Percentiles rank a stretch among this genome's conserved stretches.
Evolutionary conservation across 805 yeast genomes (phyloP).

Genomic region (Teunomyces aglyptinius): DNA sequence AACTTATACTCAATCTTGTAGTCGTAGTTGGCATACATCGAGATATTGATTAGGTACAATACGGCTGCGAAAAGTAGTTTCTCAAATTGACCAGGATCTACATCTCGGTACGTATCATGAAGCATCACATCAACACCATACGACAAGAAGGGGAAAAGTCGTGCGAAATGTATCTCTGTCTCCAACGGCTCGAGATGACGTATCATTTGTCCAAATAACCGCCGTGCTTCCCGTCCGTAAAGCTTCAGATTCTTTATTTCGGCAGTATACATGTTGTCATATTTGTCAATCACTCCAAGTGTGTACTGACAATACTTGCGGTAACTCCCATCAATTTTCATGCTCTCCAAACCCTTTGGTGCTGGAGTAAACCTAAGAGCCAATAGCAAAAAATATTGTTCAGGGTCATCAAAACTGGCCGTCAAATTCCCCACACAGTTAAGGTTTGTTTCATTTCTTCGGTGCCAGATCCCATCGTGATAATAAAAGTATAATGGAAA

Average conservation of each 20-base stretch:
- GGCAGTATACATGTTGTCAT: conserved; percentile 1
- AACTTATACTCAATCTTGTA: neutral
- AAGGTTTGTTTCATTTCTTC: neutral
- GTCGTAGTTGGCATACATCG: conserved; percentile 1
- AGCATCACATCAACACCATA: conserved; percentile 1
- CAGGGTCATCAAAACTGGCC: neutral
- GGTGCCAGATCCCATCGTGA: neutral
- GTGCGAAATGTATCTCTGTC: neutral
- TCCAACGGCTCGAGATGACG: neutral
- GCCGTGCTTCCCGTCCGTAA: neutral
- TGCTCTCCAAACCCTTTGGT: neutral
- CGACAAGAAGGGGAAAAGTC: neutral
- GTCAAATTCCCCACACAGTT: conserved; percentile 1
- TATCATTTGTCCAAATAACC: neutral
- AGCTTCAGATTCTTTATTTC: conserved; percentile 1
- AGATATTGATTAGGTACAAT: conserved; percentile 2
- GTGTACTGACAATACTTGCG: neutral
- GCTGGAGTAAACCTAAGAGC: conserved; percentile 1
- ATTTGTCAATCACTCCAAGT: neutral
- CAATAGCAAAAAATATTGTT: neutral
- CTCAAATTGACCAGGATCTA: neutral
- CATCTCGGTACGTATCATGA: neutral
- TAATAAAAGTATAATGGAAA: neutral
- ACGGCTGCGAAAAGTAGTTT: conserved; percentile 3
- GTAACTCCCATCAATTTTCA: neutral